Evolutionary conservation across 495 filamentous ascomycete species (phyloP).

Genomic region (Hypoxylon perforatum): DNA sequence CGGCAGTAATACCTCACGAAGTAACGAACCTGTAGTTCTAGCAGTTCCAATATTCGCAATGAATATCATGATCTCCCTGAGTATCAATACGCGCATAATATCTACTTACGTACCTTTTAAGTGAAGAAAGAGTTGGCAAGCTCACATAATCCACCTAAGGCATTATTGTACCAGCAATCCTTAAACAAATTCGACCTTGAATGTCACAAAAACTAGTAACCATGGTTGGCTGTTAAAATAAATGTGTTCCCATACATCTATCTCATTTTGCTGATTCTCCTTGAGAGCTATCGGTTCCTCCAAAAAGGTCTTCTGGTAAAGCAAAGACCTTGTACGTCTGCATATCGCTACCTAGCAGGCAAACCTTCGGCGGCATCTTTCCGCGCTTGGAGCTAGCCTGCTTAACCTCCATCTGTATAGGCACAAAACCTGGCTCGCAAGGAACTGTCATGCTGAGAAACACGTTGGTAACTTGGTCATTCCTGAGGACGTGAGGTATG

Average conservation of each 20-base stretch:
- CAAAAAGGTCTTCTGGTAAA: constrained; percentile 46
- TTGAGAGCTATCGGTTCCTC: neutral
- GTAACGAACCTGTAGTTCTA: no score
- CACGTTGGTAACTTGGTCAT: constrained; percentile 33
- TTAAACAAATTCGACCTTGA: no score
- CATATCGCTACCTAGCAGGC: constrained; percentile 57
- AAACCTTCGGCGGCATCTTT: constrained; percentile 54
- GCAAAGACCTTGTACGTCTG: constrained; percentile 55
- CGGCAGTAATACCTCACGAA: no score
- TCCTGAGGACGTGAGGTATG: constrained; percentile 39
- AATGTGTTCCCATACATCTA: neutral
- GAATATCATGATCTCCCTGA: no score
- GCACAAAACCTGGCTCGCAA: constrained; percentile 50
- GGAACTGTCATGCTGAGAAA: constrained; percentile 44
- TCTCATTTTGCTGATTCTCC: neutral
- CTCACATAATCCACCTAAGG: no score
- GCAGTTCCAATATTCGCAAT: no score
- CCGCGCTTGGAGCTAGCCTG: constrained; percentile 47
- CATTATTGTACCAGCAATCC: no score
- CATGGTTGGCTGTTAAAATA: no score
- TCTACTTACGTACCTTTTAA: no score
- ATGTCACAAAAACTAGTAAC: no score
- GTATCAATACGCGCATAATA: no score
- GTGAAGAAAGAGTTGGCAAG: no score
- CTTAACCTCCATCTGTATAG: constrained; percentile 60